Evolutionary conservation across 495 filamentous ascomycete genomes (phyloP), one percentile per base, ranked within the genome.

Genomic region (Xylaria telfairii): DNA sequence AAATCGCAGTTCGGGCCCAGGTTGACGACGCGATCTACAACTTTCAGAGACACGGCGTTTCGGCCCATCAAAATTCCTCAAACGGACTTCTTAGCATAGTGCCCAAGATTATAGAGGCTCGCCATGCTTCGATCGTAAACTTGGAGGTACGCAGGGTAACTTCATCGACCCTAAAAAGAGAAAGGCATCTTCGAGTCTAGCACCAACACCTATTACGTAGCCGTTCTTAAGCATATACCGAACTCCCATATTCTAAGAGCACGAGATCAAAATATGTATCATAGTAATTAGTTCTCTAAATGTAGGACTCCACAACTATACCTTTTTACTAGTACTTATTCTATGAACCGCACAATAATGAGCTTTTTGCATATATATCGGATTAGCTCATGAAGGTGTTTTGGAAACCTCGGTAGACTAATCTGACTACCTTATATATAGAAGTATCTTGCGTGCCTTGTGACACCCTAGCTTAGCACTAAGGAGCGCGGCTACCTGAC

Each of bases 81-180:
- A 24, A 61, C 4, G 66, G 54, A 7, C 30, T 47, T 24, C 26
- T 68, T 2, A 26, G 3, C 21, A 68, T 68, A n/a, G 66, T 39
- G n/a, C 39, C 42, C 0, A 68, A 49, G 24, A 39, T 61, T 39
- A 49, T 44, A 47, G 66, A 68, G 54, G 66, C 66, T 34, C 54
- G 66, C n/a, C 54, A 68, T 68, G 66, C 66, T 37, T 68, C 66
- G 2, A 59, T 68, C 19, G 53, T 68, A 19, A 60, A 17, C 54
- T 26, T 60, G 24, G 41, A 68, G 28, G 41, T 54, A 44, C 17
- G 28, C 9, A 61, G 17, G 42, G 42, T 32, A 17, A 49, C 41
- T 37, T n/a, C 26, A n/a, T 37, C 54, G 24, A 37, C 17, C 28
- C 37, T 24, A 1, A 46, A 68, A 49, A 19, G 9, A 9, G 28